Base-by-base conservation (phyloP, 2,329 filamentous ascomycete genomes). In the Xylaria sp. region DNA sequence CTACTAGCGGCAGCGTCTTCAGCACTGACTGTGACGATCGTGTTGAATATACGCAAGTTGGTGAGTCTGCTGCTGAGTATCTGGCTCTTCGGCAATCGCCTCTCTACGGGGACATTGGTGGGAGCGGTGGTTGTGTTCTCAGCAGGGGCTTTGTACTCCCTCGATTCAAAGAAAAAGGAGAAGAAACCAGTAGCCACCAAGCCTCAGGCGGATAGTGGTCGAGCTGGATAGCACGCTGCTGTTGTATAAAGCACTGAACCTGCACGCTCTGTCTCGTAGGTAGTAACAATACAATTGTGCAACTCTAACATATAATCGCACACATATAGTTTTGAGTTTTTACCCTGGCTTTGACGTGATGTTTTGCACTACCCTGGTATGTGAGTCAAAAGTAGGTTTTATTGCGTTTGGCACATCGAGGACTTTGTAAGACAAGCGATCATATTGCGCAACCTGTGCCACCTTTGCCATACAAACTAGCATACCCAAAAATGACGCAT, bases 21-120 rank as follows among this genome's bases (percentile, higher is more conserved):
- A 3, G 97, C 96, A 0, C 86, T 99, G 65, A 98, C 96, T 0
- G 96, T 99, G 28, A 98, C 95, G 1, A 97, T 99, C 75, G 94
- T 98, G 57, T 85, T 99, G 69, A 99, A 98, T 79, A 92, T 99
- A 69, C 89, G 96, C 74, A 99, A 99, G 81, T 85, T 99, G 23
- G 91, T 97, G 65, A 98, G 94, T 76, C 87, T 98, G 70, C 83
- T 98, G 70, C 80, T 98, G 68, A 98, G 94, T 75, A 97, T 98
- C 68, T 95, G 94, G 88, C 81, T 99, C 1, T 99, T 99, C 81
- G 96, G 95, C 5, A 98, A 99, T 79, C 82, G 87, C 48, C 84
- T 99, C 72, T 89, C 91, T 13, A 82, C 85, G 0, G 91, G 93
- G 48, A 97, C 97, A 70, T 81, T 97, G 63, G 69, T 93, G 4